phyloP scores from a whole-genome alignment of 345 rosid genomes.

The Hibiscus tridactylites region DNA sequence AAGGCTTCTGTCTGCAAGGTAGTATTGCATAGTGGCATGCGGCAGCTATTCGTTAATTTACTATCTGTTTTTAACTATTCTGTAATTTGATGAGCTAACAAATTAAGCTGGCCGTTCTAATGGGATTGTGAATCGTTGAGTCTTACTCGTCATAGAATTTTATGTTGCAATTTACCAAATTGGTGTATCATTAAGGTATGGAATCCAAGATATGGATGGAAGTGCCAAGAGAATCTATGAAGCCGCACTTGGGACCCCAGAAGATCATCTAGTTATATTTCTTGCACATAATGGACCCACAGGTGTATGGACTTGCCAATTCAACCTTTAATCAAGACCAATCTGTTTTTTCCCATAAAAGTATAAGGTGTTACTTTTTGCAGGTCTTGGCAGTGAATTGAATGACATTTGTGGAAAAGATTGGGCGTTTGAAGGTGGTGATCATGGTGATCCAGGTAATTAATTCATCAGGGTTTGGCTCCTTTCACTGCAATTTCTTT shows the following conservation, averaged over 20 bases:
- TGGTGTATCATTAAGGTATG: slow-evolving; percentile 41
- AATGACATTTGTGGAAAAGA: slow-evolving; percentile 82
- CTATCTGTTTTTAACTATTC: neutral
- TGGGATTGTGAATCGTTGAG: neutral
- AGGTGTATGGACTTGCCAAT: slow-evolving; percentile 32
- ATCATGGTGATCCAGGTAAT: slow-evolving; percentile 89
- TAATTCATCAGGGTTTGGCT: slow-evolving; percentile 13
- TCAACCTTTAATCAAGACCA: slow-evolving; percentile 3
- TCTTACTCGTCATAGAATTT: neutral
- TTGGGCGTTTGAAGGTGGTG: slow-evolving; percentile 66
- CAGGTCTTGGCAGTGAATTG: slow-evolving; percentile 74
- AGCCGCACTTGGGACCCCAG: slow-evolving; percentile 55
- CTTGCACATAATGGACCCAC: slow-evolving; percentile 90
- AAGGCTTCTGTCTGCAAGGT: slow-evolving; percentile 56
- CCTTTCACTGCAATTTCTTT: neutral
- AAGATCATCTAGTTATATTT: slow-evolving; percentile 61
- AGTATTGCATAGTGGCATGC: slow-evolving; percentile 5
- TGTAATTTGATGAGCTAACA: neutral
- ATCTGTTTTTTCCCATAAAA: neutral
- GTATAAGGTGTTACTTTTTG: slow-evolving; percentile 4
- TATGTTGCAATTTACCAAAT: slow-evolving; percentile 2
- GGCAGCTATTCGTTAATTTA: neutral
- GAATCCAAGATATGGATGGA: slow-evolving; percentile 59
- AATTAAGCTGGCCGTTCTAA: neutral
- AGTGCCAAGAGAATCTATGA: slow-evolving; percentile 53